Base-by-base conservation (phyloP, 768 basidiomycete species). In the Neoboletus subvelutipes region DNA sequence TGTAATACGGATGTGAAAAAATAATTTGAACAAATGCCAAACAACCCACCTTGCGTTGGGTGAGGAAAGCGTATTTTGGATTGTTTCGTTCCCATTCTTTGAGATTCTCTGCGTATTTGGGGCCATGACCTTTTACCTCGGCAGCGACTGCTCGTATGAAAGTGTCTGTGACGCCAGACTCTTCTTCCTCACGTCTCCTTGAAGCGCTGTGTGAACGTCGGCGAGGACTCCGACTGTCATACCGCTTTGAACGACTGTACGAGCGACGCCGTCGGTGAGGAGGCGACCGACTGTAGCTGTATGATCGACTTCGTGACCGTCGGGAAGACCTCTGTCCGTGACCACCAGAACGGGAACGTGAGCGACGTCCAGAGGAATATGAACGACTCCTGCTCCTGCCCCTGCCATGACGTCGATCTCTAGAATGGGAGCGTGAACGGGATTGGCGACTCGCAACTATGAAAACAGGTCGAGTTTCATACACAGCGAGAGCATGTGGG, bases 81-180 rank as follows among this genome's bases (percentile, higher is more conserved):
- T 96, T 96, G 52, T 81, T 79, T 57, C 78, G 83, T 72, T 98
- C 94, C 52, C 87, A 81, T 52, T 88, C 87, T 62, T 79, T 80
- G 55, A 98, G 75, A 31, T 79, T 82, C 47, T 84, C 80, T 66
- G 92, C 93, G 63, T 91, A 96, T 51, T 84, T 82, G 5, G 75
- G 68, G 33, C 88, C 94, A 68, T 94, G 90, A 1, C 89, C 87
- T 65, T 85, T 86, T 12, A 97, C 86, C 71, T 93, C 89, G 4
- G 82, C 82, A 20, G 94, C 93, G 5, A 97, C 93, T 15, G 89
- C 90, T 45, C 85, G 81, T 57, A 99, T 87, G 64, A 98, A 96
- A 13, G 82, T 83, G 54, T 94, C 90, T 6, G 90, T 90, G 17
- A 92, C 87, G 18, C 82, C 80, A 51, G 72, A 42, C 26, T 72